Percentiles rank a stretch among this genome's conserved stretches.
phyloP scores from a whole-genome alignment of 1,139 yeast species.

The Blastobotrys raffinosifermentans region DNA sequence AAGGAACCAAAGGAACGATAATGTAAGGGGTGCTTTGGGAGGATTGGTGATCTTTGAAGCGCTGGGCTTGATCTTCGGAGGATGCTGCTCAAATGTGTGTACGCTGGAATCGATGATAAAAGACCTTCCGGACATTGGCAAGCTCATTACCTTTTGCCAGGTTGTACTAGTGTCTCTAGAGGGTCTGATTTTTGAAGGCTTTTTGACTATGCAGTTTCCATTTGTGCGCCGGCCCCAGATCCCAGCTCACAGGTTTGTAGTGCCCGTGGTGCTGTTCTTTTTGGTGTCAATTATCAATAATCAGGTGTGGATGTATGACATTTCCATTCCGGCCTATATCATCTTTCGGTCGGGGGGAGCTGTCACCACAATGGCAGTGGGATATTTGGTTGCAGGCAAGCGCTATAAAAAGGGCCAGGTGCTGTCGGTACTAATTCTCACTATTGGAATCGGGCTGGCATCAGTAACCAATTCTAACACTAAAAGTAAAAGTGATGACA shows the following conservation, averaged over 20 bases:
- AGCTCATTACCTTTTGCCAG: conserved; percentile 55
- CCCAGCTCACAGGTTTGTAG: conserved; percentile 45
- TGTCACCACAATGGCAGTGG: conserved; percentile 55
- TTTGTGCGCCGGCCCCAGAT: conserved; percentile 26
- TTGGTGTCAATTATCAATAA: conserved; percentile 52
- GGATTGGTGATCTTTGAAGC: background rate
- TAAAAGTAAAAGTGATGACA: background rate
- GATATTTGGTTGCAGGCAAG: conserved; percentile 44
- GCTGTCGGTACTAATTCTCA: conserved; percentile 45
- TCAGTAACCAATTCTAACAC: conserved; percentile 5
- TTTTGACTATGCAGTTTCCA: conserved; percentile 24
- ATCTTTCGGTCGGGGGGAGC: conserved; percentile 63
- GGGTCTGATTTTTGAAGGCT: conserved; percentile 33
- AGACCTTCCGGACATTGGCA: conserved; percentile 40
- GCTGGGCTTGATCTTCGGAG: conserved; percentile 53
- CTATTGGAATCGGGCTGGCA: conserved; percentile 43
- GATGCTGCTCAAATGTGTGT: conserved; percentile 67
- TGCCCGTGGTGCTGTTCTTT: conserved; percentile 49
- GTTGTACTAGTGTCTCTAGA: conserved; percentile 49
- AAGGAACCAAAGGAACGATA: background rate
- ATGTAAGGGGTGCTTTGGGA: conserved; percentile 2
- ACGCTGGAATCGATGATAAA: conserved; percentile 51
- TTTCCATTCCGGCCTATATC: conserved; percentile 64
- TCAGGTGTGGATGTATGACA: conserved; percentile 49
- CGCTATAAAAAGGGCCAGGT: conserved; percentile 44